phyloP scores from a whole-genome alignment of 192 early-diverging fungal species.

The Cetraspora pellucida region DNA sequence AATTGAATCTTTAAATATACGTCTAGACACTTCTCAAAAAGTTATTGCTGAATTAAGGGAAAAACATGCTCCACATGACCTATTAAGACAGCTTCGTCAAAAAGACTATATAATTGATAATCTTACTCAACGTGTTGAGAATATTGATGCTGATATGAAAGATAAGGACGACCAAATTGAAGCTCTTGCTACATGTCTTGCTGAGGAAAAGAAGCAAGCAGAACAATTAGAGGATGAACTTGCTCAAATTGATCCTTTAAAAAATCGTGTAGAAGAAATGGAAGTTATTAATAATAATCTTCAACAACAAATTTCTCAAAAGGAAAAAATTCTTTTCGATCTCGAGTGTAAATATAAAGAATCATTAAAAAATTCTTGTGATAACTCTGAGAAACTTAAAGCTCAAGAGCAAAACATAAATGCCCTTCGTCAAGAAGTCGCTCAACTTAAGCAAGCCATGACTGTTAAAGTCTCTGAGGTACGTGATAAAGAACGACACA shows the following conservation, averaged over 20 bases:
- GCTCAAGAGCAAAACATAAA: conserved; percentile 16
- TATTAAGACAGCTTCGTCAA: conserved; percentile 31
- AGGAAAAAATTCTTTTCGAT: conserved; percentile 16
- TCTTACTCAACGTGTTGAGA: conserved; percentile 28
- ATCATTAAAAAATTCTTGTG: background rate
- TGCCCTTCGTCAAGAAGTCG: conserved; percentile 22
- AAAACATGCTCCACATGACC: conserved; percentile 35
- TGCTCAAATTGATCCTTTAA: conserved; percentile 14
- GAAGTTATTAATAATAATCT: background rate
- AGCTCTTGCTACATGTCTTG: background rate
- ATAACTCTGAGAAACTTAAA: conserved; percentile 6
- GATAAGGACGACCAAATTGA: conserved; percentile 31
- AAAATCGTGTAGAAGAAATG: background rate
- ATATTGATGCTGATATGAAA: conserved; percentile 32
- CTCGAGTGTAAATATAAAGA: conserved; percentile 22
- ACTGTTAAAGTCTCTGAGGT: background rate
- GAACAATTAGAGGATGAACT: conserved; percentile 27
- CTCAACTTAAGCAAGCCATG: conserved; percentile 13
- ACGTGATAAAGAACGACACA: conserved; percentile 20
- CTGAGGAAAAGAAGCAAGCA: background rate
- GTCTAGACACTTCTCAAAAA: conserved; percentile 31
- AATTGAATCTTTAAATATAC: conserved; percentile 30
- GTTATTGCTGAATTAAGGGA: conserved; percentile 34
- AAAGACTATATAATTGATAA: conserved; percentile 36
- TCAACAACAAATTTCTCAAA: conserved; percentile 8